These are phyloP conservation scores for Fusarium begoniae DNA, from an alignment of 2,329 filamentous ascomycete species.

Conservation along the genomic window DNA sequence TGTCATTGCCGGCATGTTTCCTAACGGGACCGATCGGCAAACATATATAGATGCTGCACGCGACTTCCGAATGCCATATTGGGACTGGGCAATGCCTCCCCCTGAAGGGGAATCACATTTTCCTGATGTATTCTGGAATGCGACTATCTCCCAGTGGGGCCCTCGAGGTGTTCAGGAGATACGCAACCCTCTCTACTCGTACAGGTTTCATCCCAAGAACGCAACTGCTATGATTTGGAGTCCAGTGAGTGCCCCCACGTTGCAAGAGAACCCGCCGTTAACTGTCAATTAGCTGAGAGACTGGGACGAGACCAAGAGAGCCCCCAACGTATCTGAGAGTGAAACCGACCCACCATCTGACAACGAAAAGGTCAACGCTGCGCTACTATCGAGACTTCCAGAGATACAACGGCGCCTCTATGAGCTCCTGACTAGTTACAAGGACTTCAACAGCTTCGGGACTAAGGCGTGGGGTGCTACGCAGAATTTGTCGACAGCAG, in stretches of 20 bases:
- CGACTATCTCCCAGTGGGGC: constrained; percentile 62
- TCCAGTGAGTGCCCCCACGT: constrained; percentile 59
- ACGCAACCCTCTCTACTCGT: constrained; percentile 69
- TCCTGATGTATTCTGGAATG: constrained; percentile 56
- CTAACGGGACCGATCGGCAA: constrained; percentile 54
- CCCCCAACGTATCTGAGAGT: constrained; percentile 53
- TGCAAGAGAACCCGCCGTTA: background rate
- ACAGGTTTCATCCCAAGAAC: constrained; percentile 68
- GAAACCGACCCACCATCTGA: constrained; percentile 57
- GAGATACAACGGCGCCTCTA: constrained; percentile 71
- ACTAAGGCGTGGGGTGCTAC: constrained; percentile 71
- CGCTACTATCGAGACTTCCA: constrained; percentile 56
- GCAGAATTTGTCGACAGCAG: constrained; percentile 59
- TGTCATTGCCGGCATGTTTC: constrained; percentile 59
- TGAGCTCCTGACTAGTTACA: constrained; percentile 73
- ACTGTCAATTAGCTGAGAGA: constrained; percentile 58
- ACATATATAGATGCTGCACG: constrained; percentile 62
- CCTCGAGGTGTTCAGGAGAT: constrained; percentile 66
- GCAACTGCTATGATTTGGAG: constrained; percentile 64
- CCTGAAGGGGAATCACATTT: constrained; percentile 59
- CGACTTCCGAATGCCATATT: constrained; percentile 66
- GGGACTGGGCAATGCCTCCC: constrained; percentile 65
- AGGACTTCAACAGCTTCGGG: constrained; percentile 73
- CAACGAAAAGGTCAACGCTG: constrained; percentile 63
- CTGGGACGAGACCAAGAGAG: constrained; percentile 69